Evolutionary conservation across 2,329 filamentous ascomycete species (phyloP).

Genomic region (Penicillium janthinellum): DNA sequence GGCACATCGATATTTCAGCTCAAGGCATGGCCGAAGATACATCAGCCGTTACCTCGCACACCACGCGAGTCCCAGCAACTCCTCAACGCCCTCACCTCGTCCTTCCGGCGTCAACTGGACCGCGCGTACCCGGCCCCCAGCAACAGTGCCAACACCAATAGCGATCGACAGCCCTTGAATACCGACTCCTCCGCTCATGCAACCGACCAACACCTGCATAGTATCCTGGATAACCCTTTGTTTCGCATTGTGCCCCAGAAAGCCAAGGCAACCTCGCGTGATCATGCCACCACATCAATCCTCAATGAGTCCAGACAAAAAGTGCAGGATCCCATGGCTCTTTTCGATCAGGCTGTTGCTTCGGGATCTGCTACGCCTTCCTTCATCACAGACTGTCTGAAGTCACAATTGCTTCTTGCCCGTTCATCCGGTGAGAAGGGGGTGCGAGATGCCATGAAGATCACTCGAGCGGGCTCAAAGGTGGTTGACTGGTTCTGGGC

Average conservation of each 20-base stretch:
- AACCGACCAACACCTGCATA: slow-evolving; percentile 41
- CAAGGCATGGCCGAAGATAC: slow-evolving; percentile 57
- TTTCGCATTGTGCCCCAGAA: slow-evolving; percentile 42
- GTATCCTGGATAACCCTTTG: slow-evolving; percentile 45
- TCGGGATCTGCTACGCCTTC: slow-evolving; percentile 36
- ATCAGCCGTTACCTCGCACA: slow-evolving; percentile 54
- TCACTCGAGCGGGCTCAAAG: slow-evolving; percentile 37
- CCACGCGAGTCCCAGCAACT: slow-evolving; percentile 61
- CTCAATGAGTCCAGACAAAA: slow-evolving; percentile 23
- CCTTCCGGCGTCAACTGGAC: slow-evolving; percentile 66
- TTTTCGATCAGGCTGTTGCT: slow-evolving; percentile 44
- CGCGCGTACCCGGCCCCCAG: slow-evolving; percentile 53
- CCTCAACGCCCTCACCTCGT: slow-evolving; percentile 61
- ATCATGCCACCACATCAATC: slow-evolving; percentile 15
- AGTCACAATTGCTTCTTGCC: slow-evolving; percentile 36
- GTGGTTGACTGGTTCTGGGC: slow-evolving; percentile 46
- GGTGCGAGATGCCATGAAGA: slow-evolving; percentile 34
- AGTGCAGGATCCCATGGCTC: slow-evolving; percentile 36
- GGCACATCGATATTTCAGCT: slow-evolving; percentile 51
- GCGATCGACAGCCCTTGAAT: slow-evolving; percentile 25
- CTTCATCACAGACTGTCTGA: slow-evolving; percentile 34
- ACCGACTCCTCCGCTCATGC: slow-evolving; percentile 35
- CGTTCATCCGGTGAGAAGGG: slow-evolving; percentile 23
- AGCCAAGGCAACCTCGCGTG: slow-evolving; percentile 18
- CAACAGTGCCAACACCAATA: slow-evolving; percentile 20